Base-by-base conservation (phyloP, 2,329 filamentous ascomycete genomes). In the Botrytis sinoallii region DNA sequence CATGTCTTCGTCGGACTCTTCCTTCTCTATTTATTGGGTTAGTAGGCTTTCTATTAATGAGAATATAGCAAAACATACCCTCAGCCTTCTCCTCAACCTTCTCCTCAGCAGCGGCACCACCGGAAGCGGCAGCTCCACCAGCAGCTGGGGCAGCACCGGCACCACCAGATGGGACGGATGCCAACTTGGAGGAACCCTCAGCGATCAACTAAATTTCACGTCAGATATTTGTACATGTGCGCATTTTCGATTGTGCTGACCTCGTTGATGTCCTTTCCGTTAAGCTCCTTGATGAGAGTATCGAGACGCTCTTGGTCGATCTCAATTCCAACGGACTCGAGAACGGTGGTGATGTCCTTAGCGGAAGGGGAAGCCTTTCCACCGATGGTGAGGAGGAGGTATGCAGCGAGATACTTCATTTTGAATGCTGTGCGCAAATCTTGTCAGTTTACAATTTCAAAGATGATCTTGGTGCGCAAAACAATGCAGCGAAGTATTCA, bases 391-490 rank as follows among this genome's bases (percentile, higher is more conserved):
- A 98, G 93, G 84, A 99, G 95, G 84, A 99, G 94, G 91, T 97
- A 98, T 85, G 96, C 95, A 85, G 96, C 96, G 88, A 99, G 92
- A 88, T 98, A 92, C 95, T 99, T 98, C 96, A 99, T 98, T 94
- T 91, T 97, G 85, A 81, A 81, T 78, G 82, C 83, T 85, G 83
- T 81, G 83, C 79, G 79, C 74, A 60, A 75, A 69, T 48, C 72
- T 40, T 75, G 73, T 79, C 74, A 79, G 77, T 73, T 35, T 14
- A 66, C 65, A 52, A 69, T 35, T 25, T 42, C 48, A 25, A 22
- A 10, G n/a, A 32, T 42, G 18, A 68, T 68, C 35, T 9, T 20
- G 14, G 16, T 52, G n/a, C n/a, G 48, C 35, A 38, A 57, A 48
- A 38, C 14, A 44, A 46, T 35, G 14, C 35, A 32, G 67, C 42